A percentile compares a stretch with the other conserved stretches of the same genome.
Evolutionary conservation across 495 filamentous ascomycete species (phyloP).

Genomic region (Aspergillus bertholletiae): DNA sequence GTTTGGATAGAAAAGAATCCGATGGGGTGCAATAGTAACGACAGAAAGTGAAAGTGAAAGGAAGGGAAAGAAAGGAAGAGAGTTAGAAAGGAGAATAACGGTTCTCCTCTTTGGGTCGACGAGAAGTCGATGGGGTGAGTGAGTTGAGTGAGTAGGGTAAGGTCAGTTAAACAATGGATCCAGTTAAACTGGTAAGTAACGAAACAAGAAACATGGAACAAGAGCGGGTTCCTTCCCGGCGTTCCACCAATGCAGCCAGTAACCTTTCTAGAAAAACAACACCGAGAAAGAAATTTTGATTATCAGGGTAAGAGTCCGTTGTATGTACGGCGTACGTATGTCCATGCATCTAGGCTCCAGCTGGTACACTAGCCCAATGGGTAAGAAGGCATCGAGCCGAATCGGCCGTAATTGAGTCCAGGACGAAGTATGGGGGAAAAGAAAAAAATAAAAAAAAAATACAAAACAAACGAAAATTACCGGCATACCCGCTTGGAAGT

Average conservation of each 20-base stretch:
- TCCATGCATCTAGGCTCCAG: slow-evolving; percentile 1
- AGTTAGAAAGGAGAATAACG: slow-evolving; percentile 8
- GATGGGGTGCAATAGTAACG: slow-evolving; percentile 12
- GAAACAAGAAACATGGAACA: slow-evolving; percentile 3
- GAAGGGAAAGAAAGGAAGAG: slow-evolving; percentile 12
- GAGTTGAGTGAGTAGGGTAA: background rate
- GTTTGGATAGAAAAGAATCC: background rate
- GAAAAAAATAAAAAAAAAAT: slow-evolving; percentile 1
- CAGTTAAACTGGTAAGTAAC: slow-evolving; percentile 3
- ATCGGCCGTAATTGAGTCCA: background rate
- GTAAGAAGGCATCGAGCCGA: background rate
- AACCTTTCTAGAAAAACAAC: slow-evolving; percentile 7
- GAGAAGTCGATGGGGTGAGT: slow-evolving; percentile 13
- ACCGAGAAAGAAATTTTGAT: slow-evolving; percentile 4
- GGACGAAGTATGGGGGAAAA: background rate
- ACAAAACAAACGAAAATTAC: slow-evolving; percentile 14
- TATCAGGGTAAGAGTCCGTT: background rate
- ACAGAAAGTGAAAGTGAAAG: slow-evolving; percentile 12
- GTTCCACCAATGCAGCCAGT: slow-evolving; percentile 14
- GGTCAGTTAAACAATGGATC: background rate
- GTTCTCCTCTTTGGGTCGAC: slow-evolving; percentile 5
- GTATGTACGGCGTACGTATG: slow-evolving; percentile 4
- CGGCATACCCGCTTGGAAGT: slow-evolving; percentile 12
- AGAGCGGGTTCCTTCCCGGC: slow-evolving; percentile 13
- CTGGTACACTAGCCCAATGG: background rate